Base-by-base conservation (phyloP, 805 yeast species). In the Sugiyamaella lignohabitans region DNA sequence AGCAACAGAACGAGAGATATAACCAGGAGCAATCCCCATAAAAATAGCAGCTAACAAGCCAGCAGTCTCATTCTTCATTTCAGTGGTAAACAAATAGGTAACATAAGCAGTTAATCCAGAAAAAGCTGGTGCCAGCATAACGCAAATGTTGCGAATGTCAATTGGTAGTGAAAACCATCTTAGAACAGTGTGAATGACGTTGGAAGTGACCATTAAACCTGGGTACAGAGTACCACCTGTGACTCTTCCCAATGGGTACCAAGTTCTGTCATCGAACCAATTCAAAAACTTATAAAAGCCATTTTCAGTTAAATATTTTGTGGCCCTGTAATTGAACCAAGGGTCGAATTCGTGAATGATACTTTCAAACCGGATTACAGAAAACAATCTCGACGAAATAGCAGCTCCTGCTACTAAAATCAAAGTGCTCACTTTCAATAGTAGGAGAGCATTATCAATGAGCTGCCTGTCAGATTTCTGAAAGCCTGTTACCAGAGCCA, bases 211-310 rank as follows among this genome's bases (percentile, higher is more conserved):
- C 99, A 93, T 93, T 55, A 94, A 72, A 5, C 99, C 99, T 2
- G 99, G 99, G 62, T 94, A 93, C 52, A 93, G 68, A 1, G 98
- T 94, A 49, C 99, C 98, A 57, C 99, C 99, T 10, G 98, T 93
- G 61, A 93, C 98, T 70, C 99, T 79, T 18, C 99, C 99, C 56
- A 93, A 74, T 17, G 99, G 99, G 66, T 93, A 93, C 99, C 99
- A 93, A 17, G 98, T 91, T 63, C 96, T 79, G 65, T 91, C 97
- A 65, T 93, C 98, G 60, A 93, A 93, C 98, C 98, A 93, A 66
- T 93, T 93, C 60, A 94, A 74, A 61, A 93, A 94, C 55, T 88
- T 89, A 71, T 88, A 84, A 66, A 79, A 91, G 4, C 93, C 82
- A 60, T 87, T 80, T 38, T 78, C 71, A 24, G 87, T 95, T 55